A percentile compares a stretch with the other conserved stretches of the same genome.
Conservation (phyloP, 345 rosid species). For the Eucalyptus tenuipes region DNA sequence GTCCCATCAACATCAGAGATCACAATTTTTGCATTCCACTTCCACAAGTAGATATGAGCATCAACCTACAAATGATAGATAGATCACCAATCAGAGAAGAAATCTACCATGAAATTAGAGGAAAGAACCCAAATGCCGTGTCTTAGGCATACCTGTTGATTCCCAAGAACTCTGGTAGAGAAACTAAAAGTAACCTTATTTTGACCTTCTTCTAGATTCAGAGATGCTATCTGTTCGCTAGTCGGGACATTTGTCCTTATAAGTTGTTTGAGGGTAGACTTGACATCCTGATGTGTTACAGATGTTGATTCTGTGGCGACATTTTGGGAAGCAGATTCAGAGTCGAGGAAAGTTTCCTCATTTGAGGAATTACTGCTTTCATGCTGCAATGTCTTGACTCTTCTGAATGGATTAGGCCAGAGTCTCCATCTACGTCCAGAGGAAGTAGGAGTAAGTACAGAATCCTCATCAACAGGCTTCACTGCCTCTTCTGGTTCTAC, state of each 20-base stretch:
- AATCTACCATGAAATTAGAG: background rate
- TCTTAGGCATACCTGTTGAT: conserved; percentile 53
- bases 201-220: conserved; percentile 90
- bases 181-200: conserved; percentile 77
- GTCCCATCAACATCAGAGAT: conserved; percentile 97
- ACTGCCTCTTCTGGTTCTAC: conserved; percentile 35
- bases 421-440: conserved; percentile 75
- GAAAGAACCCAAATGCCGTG: background rate
- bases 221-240: conserved; percentile 75
- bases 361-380: conserved; percentile 42
- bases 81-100: background rate
- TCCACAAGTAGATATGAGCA: conserved; percentile 91
- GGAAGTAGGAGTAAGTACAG: conserved; percentile 26
- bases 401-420: conserved; percentile 80
- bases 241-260: conserved; percentile 76
- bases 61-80: conserved; percentile 40
- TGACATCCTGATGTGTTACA: conserved; percentile 13
- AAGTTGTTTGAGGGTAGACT: conserved; percentile 56
- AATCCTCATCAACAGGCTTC: conserved; percentile 24
- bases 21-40: conserved; percentile 85
- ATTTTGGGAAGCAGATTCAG: conserved; percentile 44
- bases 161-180: conserved; percentile 83
- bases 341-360: conserved; percentile 73
- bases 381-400: conserved; percentile 67
- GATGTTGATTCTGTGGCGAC: conserved; percentile 14